Base-by-base conservation (phyloP, 257 asterid genomes). In the Schizonepeta tenuifolia region DNA sequence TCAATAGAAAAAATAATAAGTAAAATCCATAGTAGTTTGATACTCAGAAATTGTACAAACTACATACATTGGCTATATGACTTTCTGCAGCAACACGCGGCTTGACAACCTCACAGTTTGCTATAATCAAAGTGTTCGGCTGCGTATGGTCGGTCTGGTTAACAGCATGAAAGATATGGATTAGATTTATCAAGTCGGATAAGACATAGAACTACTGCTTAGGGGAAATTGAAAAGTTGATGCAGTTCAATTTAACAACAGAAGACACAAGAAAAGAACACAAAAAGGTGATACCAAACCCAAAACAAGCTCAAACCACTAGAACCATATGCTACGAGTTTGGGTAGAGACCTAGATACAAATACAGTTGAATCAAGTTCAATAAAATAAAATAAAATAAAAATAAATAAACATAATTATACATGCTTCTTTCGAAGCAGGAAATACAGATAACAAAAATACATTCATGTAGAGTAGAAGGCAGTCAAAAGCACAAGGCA, bases 111-210 rank as follows among this genome's bases (percentile, higher is more conserved):
- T 92, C 98, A 49, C 98, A 92, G 79, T 95, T 90, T 50, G 97
- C 98, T 68, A 95, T 82, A 18, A 95, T 89, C 87, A 95, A 74
- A 33, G 99, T 95, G 83, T 95, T 95, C 26, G 99, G 99, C 85
- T 90, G 98, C 2, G 95, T 82, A 72, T 84, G 90, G 71, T 95
- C 99, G 20, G 98, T 95, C 99, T 95, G 92, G 50, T 54, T 56
- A 57, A 54, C 18, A 67, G 64, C 67, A 59, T 5, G 12, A 18
- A 46, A 65, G 33, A 40, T n/a, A 71, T 5, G 35, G 38, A 58
- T 78, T 72, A 80, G 79, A 55, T 18, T 43, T 57, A 63, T 35
- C 21, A 65, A 13, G 8, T 13, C 7, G 10, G 10, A 69, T 69
- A 43, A 33, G 12, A 47, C n/a, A 41, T 53, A 62, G 46, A 71